Percentiles rank a stretch among this genome's conserved stretches.
phyloP scores from a whole-genome alignment of 805 yeast species.

The Saturnispora mendoncae region DNA sequence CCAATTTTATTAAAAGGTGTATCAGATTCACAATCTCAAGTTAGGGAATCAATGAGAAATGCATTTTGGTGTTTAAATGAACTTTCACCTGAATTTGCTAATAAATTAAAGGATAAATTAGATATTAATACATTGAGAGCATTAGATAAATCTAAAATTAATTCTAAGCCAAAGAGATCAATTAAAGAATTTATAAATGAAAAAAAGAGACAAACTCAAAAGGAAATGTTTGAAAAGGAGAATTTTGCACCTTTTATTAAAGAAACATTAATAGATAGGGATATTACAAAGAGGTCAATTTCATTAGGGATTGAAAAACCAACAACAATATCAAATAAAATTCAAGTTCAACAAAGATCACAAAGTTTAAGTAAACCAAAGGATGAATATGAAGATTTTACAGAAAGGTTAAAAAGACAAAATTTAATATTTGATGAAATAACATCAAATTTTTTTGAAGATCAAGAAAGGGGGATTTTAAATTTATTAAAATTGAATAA shows the following conservation, averaged over 20 bases:
- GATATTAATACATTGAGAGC: conserved; percentile 47
- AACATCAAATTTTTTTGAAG: conserved; percentile 18
- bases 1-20: conserved; percentile 52
- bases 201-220: conserved; percentile 29
- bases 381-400: conserved; percentile 16
- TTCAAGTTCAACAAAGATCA: neutral
- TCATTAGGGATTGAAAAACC: neutral
- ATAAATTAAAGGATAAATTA: conserved; percentile 28
- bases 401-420: conserved; percentile 18
- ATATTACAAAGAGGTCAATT: conserved; percentile 1
- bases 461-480: conserved; percentile 18
- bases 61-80: conserved; percentile 64
- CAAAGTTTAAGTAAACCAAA: conserved; percentile 3
- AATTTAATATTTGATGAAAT: conserved; percentile 20
- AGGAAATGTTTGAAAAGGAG: neutral
- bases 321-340: neutral
- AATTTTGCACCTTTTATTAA: neutral
- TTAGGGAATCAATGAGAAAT: conserved; percentile 64
- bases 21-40: conserved; percentile 71
- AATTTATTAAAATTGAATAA: conserved; percentile 8
- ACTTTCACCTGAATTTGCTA: conserved; percentile 46
- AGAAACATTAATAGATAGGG: neutral
- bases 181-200: conserved; percentile 40
- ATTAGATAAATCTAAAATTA: conserved; percentile 43
- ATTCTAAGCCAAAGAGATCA: conserved; percentile 31